phyloP scores from a whole-genome alignment of 2,329 filamentous ascomycete species.

The Ceratocystis diversiconidia region DNA sequence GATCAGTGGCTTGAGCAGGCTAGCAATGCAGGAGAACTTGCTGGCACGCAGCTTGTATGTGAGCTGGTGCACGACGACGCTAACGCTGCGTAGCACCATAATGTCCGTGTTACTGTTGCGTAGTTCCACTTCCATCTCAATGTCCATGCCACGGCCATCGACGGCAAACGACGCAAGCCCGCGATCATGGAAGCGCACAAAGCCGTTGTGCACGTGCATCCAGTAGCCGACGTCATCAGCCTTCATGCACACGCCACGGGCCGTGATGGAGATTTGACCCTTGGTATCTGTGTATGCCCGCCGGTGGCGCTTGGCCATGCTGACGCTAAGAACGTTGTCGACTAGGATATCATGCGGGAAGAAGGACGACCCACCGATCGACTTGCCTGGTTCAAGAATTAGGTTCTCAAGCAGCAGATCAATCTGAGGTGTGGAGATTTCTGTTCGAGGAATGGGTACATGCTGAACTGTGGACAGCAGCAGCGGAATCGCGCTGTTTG shows the following conservation, averaged over 20 bases:
- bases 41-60: conserved; percentile 62
- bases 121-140: conserved; percentile 73
- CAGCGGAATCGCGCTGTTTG: conserved; percentile 69
- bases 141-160: conserved; percentile 75
- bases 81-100: conserved; percentile 58
- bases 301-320: conserved; percentile 29
- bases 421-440: conserved; percentile 67
- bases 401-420: conserved; percentile 83
- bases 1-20: conserved; percentile 72
- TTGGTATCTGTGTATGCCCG: conserved; percentile 45
- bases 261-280: conserved; percentile 41
- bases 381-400: conserved; percentile 74
- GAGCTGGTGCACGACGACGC: conserved; percentile 75
- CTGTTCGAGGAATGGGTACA: conserved; percentile 79
- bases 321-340: conserved; percentile 73
- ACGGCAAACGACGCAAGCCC: conserved; percentile 77
- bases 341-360: conserved; percentile 68
- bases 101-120: conserved; percentile 67
- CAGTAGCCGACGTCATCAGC: conserved; percentile 86
- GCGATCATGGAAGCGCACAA: conserved; percentile 63
- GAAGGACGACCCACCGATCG: conserved; percentile 76
- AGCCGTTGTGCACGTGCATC: conserved; percentile 61
- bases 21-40: conserved; percentile 63
- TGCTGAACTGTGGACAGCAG: conserved; percentile 68
- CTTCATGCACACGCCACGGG: conserved; percentile 71